Base-by-base conservation (phyloP, 2,329 filamentous ascomycete species). In the Calcarisporium arbuscula region DNA sequence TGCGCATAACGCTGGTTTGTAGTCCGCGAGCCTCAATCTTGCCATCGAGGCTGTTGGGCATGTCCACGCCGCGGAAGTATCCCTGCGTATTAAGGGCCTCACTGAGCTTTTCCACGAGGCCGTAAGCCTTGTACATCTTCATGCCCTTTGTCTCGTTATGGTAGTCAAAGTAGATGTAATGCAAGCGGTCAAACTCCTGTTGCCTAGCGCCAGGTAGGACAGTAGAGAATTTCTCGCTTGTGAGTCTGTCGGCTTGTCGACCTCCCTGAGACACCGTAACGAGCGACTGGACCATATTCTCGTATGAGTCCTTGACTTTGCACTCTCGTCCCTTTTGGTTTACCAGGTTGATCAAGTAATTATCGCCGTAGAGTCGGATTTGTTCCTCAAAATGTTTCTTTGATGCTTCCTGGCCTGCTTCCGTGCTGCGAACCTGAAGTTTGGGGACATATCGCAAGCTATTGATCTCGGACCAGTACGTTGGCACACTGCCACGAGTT, bases 101-200 rank as follows among this genome's bases (percentile, higher is more conserved):
- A 33, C 79, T 76, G 34, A 98, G 70, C 53, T 83, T 81, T 47
- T 95, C 85, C 39, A 98, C 70, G 16, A 98, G 73, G 27, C 94
- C 70, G 58, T 90, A 81, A 1, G 90, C 89, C 31, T 89, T 85
- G 58, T 98, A 82, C 85, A 92, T 95, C 53, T 85, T 80, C 51
- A 95, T 72, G 23, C 90, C 90, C 63, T 95, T 95, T 32, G 94
- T 98, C 64, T 98, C 92, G 53, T 82, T 88, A 66, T 98, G 94
- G 60, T 94, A 98, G 64, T 98, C 92, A 56, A 98, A 98, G 67
- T 96, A 98, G 50, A 96, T 65, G 60, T 98, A 98, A 64, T 98
- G 90, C 28, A 98, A 67, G 28, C 81, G 81, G 57, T 95, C 89
- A 57, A 84, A 85, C 43, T 80, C 69, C 43, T 83, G 59, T 31